A percentile compares a stretch with the other conserved stretches of the same genome.
Conservation (phyloP, 345 rosid species). For the Ailanthus altissimus region DNA sequence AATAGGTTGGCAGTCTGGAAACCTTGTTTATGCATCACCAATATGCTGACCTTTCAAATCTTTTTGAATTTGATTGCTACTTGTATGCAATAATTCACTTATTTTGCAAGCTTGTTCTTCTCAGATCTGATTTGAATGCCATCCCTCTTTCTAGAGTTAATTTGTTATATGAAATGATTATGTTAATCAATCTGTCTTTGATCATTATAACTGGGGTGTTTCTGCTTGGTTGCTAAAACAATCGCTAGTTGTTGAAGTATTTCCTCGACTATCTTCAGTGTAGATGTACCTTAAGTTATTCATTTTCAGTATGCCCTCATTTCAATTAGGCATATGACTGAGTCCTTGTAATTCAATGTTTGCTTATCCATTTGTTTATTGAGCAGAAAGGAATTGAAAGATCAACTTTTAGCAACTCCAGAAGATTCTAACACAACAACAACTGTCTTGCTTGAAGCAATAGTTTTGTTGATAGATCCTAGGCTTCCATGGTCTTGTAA, state of each 20-base stretch:
- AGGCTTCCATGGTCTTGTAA: conserved; percentile 92
- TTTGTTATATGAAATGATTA: background rate
- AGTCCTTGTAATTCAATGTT: conserved; percentile 7
- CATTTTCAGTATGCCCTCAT: background rate
- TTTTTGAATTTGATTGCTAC: conserved; percentile 9
- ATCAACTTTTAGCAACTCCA: conserved; percentile 51
- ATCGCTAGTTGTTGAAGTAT: background rate
- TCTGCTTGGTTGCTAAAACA: background rate
- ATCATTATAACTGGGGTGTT: background rate
- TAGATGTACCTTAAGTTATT: background rate
- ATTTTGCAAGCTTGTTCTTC: background rate
- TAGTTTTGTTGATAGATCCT: conserved; percentile 64
- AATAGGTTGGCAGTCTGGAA: conserved; percentile 58
- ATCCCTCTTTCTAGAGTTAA: background rate
- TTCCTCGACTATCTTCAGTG: background rate
- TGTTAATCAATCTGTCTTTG: background rate
- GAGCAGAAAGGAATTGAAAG: conserved; percentile 60
- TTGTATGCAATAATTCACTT: background rate
- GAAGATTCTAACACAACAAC: conserved; percentile 47
- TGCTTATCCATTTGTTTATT: conserved; percentile 30
- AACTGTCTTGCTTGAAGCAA: conserved; percentile 65
- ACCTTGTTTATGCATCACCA: conserved; percentile 11
- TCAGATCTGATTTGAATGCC: background rate
- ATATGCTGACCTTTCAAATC: background rate
- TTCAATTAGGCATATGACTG: background rate